phyloP scores from a whole-genome alignment of 768 basidiomycete species.

The Boletus coccyginus region DNA sequence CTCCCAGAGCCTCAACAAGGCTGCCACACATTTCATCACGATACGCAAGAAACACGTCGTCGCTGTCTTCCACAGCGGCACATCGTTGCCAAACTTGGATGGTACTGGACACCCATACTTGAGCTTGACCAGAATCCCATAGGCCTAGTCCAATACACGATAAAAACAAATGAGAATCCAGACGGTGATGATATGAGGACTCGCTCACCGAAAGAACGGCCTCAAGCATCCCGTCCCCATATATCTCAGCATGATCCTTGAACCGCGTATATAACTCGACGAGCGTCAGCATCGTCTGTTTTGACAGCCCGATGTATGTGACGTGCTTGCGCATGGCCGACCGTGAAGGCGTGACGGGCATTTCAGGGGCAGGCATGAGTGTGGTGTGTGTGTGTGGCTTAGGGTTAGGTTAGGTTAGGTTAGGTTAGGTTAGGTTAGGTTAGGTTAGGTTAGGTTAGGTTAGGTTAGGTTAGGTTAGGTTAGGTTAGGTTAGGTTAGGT shows the following conservation, averaged over 20 bases:
- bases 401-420: too few relatives aligned
- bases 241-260: slow-evolving; percentile 59
- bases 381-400: slow-evolving; percentile 46
- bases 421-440: too few relatives aligned
- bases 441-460: too few relatives aligned
- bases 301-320: slow-evolving; percentile 88
- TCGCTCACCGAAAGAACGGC: slow-evolving; percentile 67
- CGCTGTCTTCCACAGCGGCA: slow-evolving; percentile 94
- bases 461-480: too few relatives aligned
- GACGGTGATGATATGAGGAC: neutral
- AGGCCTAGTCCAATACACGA: slow-evolving; percentile 50
- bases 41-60: slow-evolving; percentile 72
- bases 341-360: slow-evolving; percentile 7
- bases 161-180: neutral
- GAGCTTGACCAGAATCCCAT: slow-evolving; percentile 86
- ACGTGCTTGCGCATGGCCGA: slow-evolving; percentile 54
- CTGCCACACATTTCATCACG: slow-evolving; percentile 61
- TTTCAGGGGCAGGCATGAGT: slow-evolving; percentile 1
- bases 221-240: slow-evolving; percentile 81
- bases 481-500: too few relatives aligned
- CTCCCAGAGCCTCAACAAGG: slow-evolving; percentile 48
- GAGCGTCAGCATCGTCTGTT: slow-evolving; percentile 81
- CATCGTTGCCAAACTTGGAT: slow-evolving; percentile 83
- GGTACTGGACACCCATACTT: slow-evolving; percentile 93
- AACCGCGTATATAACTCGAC: slow-evolving; percentile 74